These are phyloP conservation scores for Phytophthora cactorum DNA, from an alignment of 352 stramenopile genomes.

Conservation along the genomic window DNA sequence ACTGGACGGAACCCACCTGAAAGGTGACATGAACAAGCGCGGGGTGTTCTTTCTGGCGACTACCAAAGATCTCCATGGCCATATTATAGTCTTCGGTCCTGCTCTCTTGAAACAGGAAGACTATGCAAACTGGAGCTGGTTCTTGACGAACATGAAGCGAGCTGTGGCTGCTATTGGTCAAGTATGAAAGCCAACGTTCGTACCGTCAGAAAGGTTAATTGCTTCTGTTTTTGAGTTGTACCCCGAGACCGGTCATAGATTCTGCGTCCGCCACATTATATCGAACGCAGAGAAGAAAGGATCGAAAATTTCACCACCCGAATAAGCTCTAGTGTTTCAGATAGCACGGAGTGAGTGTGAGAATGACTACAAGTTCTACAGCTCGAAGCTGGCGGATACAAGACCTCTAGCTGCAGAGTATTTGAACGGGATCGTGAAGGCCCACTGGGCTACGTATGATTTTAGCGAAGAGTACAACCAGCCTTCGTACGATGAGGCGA, in stretches of 20 bases:
- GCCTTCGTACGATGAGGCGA: constrained; percentile 13
- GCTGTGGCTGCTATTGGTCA: no score
- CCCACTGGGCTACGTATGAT: constrained; percentile 6
- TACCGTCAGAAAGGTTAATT: constrained; percentile 10
- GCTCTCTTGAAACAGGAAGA: constrained; percentile 5
- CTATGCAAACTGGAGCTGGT: constrained; percentile 1
- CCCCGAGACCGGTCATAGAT: not conserved
- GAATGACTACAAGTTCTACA: constrained; percentile 11
- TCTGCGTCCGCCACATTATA: not conserved
- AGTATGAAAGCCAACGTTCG: constrained; percentile 2
- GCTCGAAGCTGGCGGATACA: constrained; percentile 2
- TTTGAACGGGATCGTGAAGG: constrained; percentile 6
- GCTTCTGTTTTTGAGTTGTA: constrained; percentile 3
- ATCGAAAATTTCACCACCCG: not conserved
- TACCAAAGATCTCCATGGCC: constrained; percentile 3
- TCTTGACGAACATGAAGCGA: not conserved
- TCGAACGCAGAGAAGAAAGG: constrained; percentile 4
- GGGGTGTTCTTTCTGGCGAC: constrained; percentile 7
- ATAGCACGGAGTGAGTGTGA: constrained; percentile 2
- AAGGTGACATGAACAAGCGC: constrained; percentile 10
- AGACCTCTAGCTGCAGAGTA: not conserved
- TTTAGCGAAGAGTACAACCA: constrained; percentile 6
- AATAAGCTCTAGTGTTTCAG: constrained; percentile 2
- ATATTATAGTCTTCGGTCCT: constrained; percentile 9
- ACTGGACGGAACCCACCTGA: constrained; percentile 3